Evolutionary conservation across 768 basidiomycete genomes (phyloP).

Genomic region (Nidula microcarpa): DNA sequence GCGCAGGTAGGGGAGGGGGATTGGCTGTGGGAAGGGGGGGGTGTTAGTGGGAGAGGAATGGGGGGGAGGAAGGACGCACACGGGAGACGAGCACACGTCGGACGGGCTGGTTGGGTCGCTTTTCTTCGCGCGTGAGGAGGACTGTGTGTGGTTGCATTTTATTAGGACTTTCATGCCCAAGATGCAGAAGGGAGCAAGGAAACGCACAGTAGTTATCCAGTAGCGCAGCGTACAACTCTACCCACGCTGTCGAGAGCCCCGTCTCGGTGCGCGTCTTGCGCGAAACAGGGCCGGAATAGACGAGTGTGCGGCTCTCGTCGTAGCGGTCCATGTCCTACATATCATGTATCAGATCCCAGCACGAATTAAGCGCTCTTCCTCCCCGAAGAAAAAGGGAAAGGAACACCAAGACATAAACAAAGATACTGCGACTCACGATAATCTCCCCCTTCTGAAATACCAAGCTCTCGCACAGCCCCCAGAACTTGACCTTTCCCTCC

Average conservation of each 20-base stretch:
- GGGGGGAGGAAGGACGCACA: slow-evolving; percentile 35
- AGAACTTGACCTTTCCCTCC: slow-evolving; percentile 86
- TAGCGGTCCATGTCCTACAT: slow-evolving; percentile 79
- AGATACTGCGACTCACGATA: too few species aligned
- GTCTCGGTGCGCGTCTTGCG: slow-evolving; percentile 62
- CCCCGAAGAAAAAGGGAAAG: neutral
- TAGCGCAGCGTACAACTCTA: slow-evolving; percentile 60
- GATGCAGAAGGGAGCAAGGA: neutral
- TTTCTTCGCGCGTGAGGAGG: slow-evolving; percentile 62
- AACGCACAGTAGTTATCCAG: slow-evolving; percentile 75
- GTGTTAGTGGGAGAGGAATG: slow-evolving; percentile 1
- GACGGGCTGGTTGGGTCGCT: slow-evolving; percentile 38
- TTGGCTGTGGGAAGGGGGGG: slow-evolving; percentile 52
- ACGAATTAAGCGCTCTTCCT: neutral
- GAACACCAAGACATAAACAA: slow-evolving; percentile 33
- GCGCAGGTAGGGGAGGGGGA: slow-evolving; percentile 76
- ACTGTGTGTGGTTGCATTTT: too few species aligned
- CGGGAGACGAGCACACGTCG: slow-evolving; percentile 60
- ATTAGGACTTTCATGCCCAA: slow-evolving; percentile 4
- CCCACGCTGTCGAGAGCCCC: slow-evolving; percentile 64
- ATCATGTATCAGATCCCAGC: neutral
- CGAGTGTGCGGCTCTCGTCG: slow-evolving; percentile 68
- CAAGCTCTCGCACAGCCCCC: slow-evolving; percentile 75
- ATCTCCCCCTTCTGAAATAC: slow-evolving; percentile 77
- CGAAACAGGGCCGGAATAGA: slow-evolving; percentile 62